A percentile compares a stretch with the other conserved stretches of the same genome.
These are phyloP conservation scores for Leccinum subgranulosum DNA, from an alignment of 768 basidiomycete species.

Conservation along the genomic window DNA sequence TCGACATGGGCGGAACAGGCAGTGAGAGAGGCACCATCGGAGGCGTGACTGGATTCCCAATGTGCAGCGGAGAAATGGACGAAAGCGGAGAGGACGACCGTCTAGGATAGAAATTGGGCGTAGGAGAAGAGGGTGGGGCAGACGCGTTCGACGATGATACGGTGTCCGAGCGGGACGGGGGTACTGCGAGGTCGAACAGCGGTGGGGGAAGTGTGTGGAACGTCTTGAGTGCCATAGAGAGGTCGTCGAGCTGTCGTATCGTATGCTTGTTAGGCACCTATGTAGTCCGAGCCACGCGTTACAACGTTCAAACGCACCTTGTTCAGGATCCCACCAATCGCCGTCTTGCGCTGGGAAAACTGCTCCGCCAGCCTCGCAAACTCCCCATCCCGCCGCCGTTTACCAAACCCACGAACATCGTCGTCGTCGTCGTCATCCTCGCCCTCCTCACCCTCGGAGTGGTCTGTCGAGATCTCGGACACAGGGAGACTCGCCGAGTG, in stretches of 20 bases:
- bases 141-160: conserved; percentile 29
- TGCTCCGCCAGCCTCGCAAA: conserved; percentile 65
- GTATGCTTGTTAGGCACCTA: neutral
- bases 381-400: conserved; percentile 58
- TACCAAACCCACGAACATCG: conserved; percentile 55
- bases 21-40: conserved; percentile 2
- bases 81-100: conserved; percentile 5
- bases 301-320: conserved; percentile 44
- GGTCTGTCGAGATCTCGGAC: conserved; percentile 26
- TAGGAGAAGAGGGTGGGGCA: conserved; percentile 9
- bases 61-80: conserved; percentile 9
- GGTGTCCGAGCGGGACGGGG: conserved; percentile 29
- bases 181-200: conserved; percentile 31
- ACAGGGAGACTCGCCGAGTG: conserved; percentile 10
- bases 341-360: conserved; percentile 66
- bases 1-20: conserved; percentile 22
- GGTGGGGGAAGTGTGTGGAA: conserved; percentile 46
- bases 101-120: neutral
- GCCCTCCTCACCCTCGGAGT: conserved; percentile 35
- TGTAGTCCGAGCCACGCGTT: neutral
- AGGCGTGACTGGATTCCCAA: neutral
- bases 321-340: conserved; percentile 68
- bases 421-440: conserved; percentile 33
- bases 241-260: conserved; percentile 25
- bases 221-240: conserved; percentile 35